Conservation (phyloP, 2,329 filamentous ascomycete genomes). For the Didymella arachidicola region DNA sequence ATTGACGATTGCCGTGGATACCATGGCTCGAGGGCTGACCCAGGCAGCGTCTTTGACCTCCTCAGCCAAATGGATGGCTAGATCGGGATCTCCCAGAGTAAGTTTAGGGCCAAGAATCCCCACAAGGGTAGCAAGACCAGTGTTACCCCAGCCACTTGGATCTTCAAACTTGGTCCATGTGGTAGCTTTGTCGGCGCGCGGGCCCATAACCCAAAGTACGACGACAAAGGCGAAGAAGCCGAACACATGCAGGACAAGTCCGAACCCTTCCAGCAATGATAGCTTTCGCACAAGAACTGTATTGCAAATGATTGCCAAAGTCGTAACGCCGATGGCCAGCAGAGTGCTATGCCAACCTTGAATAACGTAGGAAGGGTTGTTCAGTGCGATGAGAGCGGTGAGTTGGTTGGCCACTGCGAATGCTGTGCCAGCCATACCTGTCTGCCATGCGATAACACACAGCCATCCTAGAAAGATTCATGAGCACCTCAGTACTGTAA, state of each 20-base stretch:
- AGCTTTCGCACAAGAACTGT: not conserved
- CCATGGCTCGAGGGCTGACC: not conserved
- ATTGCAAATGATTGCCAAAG: not conserved
- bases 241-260: not conserved
- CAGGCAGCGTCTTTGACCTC: not conserved
- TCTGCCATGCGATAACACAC: not conserved
- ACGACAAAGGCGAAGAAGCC: not conserved
- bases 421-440: not conserved
- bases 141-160: not conserved
- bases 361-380: not conserved
- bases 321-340: not conserved
- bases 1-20: not conserved
- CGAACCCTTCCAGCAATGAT: not conserved
- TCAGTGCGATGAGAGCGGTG: not conserved
- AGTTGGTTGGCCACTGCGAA: not conserved
- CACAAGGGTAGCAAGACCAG: not conserved
- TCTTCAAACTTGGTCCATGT: not conserved
- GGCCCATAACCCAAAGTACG: not conserved
- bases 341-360: not conserved
- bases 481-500: not conserved
- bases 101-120: not conserved
- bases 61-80: not conserved
- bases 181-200: not conserved
- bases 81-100: not conserved
- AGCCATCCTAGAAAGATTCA: not conserved